Percentiles rank a stretch among this genome's conserved stretches.
These are phyloP conservation scores for Gossypium thurberi DNA, from an alignment of 345 rosid genomes.

Conservation along the genomic window DNA sequence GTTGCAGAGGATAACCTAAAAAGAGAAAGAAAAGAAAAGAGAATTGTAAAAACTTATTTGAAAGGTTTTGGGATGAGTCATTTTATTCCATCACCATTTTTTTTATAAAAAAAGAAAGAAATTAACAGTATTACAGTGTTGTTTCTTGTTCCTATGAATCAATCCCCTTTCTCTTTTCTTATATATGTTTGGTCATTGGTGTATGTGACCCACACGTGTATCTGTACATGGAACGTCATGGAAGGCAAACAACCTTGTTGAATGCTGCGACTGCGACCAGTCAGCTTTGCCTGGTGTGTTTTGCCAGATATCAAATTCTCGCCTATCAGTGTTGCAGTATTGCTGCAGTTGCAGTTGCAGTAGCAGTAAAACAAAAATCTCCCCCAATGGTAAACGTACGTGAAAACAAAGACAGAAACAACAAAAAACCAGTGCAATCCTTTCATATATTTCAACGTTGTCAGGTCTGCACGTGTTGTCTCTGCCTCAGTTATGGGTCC, in stretches of 20 bases:
- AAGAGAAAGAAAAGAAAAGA: not conserved
- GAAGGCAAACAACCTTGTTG: constrained; percentile 1
- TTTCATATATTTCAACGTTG: constrained; percentile 23
- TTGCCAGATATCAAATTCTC: not conserved
- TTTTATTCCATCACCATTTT: no score
- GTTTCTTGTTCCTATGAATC: not conserved
- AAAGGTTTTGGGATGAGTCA: not conserved
- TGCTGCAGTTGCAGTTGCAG: not conserved
- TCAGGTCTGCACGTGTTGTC: constrained; percentile 34
- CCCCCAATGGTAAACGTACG: not conserved
- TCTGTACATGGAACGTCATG: constrained; percentile 16
- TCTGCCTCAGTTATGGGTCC: constrained; percentile 19
- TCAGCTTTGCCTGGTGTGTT: not conserved
- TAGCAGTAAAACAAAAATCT: not conserved
- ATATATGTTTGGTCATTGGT: not conserved
- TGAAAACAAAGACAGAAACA: not conserved
- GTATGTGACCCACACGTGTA: constrained; percentile 23
- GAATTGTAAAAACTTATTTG: not conserved
- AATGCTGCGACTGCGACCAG: not conserved
- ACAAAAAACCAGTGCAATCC: not conserved
- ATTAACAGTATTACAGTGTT: not conserved
- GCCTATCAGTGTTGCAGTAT: not conserved
- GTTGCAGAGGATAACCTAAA: constrained; percentile 23
- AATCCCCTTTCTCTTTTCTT: not conserved
- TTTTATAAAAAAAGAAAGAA: no score